phyloP scores from a whole-genome alignment of 78 protist species.

The Dictyostelium citrinum region DNA sequence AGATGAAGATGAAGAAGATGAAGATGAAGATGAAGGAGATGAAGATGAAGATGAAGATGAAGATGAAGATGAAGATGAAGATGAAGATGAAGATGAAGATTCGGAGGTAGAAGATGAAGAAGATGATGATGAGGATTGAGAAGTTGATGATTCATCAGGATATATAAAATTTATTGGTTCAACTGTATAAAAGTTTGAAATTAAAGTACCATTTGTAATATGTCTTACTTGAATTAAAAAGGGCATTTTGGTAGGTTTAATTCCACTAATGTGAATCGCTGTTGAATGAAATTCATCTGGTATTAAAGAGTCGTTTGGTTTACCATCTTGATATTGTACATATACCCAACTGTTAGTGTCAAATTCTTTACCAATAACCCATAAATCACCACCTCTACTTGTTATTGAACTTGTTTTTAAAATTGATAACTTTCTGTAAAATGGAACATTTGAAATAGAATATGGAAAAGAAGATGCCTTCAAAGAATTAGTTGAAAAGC shows the following conservation, averaged over 20 bases:
- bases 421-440: neutral
- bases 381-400: neutral
- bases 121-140: neutral
- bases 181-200: neutral
- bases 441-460: neutral
- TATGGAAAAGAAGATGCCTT: neutral
- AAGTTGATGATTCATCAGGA: neutral
- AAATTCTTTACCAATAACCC: neutral
- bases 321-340: neutral
- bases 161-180: neutral
- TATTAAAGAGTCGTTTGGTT: neutral
- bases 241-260: neutral
- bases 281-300: neutral
- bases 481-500: neutral
- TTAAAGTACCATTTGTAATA: neutral
- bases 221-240: neutral
- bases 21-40: too few species aligned
- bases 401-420: neutral
- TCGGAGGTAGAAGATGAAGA: neutral
- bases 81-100: neutral
- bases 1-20: neutral
- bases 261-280: neutral
- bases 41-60: too few species aligned
- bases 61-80: neutral
- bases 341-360: neutral